Base-by-base conservation (phyloP, 2,329 filamentous ascomycete species). In the Claviceps sp. region DNA sequence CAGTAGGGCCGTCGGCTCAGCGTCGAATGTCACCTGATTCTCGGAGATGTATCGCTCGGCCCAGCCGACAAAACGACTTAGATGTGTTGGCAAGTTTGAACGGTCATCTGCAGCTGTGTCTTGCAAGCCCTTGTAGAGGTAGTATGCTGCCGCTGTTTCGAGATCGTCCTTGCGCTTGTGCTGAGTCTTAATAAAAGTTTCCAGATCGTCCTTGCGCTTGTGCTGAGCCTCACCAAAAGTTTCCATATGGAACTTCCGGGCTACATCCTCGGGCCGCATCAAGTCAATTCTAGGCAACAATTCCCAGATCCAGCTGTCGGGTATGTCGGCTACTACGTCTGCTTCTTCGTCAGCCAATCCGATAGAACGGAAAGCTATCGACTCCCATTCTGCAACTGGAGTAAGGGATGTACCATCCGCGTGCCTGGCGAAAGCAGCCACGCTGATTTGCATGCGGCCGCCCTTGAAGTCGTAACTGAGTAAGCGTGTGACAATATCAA, bases 161-260 rank as follows among this genome's bases (percentile, higher is more conserved):
- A 60, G 44, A 11, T 53, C 19, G 2, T 50, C 51, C 14, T 52
- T 47, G 43, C 62, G 30, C 59, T 59, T 10, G 59, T 60, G 17
- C 56, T 66, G 50, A 54, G 43, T 50, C 10, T 55, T 48, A 16
- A 47, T 56, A 2, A 66, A 58, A 42, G 55, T 45, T 48, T 57
- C 56, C 17, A 60, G 44, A 10, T 53, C 17, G 3, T 50, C 51
- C 14, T 52, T 47, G 43, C 62, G 30, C 59, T 59, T 8, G 60
- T 60, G 19, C 56, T 66, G 50, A 54, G 43, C 50, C 10, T 56
- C 51, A 16, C 48, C 57, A 2, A 66, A 58, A 40, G 59, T 59
- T 7, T 60, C 56, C 50, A 60, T 61, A 1, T 58, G 54, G 43
- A 68, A 64, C 11, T 39, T 55, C 19, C 59, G 60, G 1, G 56